These are phyloP conservation scores for Colletotrichum lindemuthianum DNA, from an alignment of 2,329 filamentous ascomycete species.

Conservation along the genomic window DNA sequence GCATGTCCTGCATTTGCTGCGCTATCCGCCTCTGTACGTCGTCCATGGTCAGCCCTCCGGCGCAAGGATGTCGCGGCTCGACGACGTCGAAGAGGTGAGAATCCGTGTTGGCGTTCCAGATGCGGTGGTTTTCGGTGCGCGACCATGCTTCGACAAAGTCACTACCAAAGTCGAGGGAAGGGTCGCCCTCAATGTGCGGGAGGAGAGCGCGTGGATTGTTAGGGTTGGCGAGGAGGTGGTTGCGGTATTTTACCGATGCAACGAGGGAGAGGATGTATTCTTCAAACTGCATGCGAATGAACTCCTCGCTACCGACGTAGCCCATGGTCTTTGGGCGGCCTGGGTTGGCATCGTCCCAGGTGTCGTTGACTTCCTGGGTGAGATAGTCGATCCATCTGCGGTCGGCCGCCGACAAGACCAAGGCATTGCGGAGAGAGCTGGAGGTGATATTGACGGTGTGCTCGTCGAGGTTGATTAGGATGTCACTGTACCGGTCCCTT, in stretches of 20 bases:
- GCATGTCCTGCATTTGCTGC: slow-evolving; percentile 92
- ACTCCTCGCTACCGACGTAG: slow-evolving; percentile 95
- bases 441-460: slow-evolving; percentile 86
- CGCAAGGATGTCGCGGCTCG: slow-evolving; percentile 91
- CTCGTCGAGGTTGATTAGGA: slow-evolving; percentile 95
- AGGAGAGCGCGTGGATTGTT: slow-evolving; percentile 70
- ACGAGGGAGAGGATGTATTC: slow-evolving; percentile 93
- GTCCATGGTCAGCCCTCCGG: slow-evolving; percentile 90
- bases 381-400: slow-evolving; percentile 96
- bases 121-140: slow-evolving; percentile 87
- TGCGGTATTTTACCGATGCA: slow-evolving; percentile 89
- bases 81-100: slow-evolving; percentile 93
- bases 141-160: slow-evolving; percentile 92
- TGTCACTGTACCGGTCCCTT: slow-evolving; percentile 94
- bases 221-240: slow-evolving; percentile 65
- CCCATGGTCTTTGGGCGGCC: slow-evolving; percentile 92
- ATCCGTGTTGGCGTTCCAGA: slow-evolving; percentile 85
- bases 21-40: slow-evolving; percentile 91
- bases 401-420: slow-evolving; percentile 85
- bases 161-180: slow-evolving; percentile 81
- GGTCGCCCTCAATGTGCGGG: slow-evolving; percentile 81
- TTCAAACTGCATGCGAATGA: slow-evolving; percentile 96
- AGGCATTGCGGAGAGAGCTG: slow-evolving; percentile 76
- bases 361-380: slow-evolving; percentile 92
- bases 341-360: slow-evolving; percentile 94